Conservation (phyloP, 371 early-diverging fungal genomes). For the Mortierella sp. region DNA sequence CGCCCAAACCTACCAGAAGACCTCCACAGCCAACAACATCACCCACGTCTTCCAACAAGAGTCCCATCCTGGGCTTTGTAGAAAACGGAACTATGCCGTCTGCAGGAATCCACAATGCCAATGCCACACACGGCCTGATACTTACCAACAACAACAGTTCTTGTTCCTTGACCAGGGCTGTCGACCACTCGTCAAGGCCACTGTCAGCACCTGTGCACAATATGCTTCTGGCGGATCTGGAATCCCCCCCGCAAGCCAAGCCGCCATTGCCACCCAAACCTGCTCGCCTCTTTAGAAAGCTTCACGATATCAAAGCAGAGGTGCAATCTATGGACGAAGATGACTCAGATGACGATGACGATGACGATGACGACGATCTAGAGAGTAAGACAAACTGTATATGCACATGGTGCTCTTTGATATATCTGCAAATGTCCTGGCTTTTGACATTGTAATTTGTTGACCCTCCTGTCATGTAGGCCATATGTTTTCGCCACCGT, state of each 20-base stretch:
- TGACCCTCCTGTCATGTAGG: too few species aligned
- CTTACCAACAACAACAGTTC: constrained; percentile 5
- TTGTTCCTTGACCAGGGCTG: not conserved
- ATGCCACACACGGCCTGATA: not conserved
- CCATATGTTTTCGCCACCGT: constrained; percentile 47
- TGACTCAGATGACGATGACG: constrained; percentile 33
- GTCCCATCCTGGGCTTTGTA: constrained; percentile 29
- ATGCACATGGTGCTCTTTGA: not conserved
- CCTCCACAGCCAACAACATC: constrained; percentile 27
- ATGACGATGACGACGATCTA: constrained; percentile 29
- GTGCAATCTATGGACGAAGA: constrained; percentile 37
- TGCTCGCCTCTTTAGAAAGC: constrained; percentile 39
- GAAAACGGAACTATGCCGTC: constrained; percentile 32
- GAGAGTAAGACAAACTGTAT: constrained; percentile 14
- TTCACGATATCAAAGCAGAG: constrained; percentile 23
- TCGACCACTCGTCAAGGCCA: constrained; percentile 16
- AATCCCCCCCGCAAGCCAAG: constrained; percentile 39
- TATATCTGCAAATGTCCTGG: not conserved
- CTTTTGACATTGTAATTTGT: too few species aligned
- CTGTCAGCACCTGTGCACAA: constrained; percentile 26
- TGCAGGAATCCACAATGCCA: constrained; percentile 5
- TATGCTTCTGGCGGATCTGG: constrained; percentile 10
- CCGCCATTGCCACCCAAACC: constrained; percentile 53
- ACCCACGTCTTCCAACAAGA: constrained; percentile 20
- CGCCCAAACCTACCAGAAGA: constrained; percentile 44